Percentiles rank a stretch among this genome's conserved stretches.
Conservation (phyloP, 257 asterid genomes). For the Ajuga chamaepitys region DNA sequence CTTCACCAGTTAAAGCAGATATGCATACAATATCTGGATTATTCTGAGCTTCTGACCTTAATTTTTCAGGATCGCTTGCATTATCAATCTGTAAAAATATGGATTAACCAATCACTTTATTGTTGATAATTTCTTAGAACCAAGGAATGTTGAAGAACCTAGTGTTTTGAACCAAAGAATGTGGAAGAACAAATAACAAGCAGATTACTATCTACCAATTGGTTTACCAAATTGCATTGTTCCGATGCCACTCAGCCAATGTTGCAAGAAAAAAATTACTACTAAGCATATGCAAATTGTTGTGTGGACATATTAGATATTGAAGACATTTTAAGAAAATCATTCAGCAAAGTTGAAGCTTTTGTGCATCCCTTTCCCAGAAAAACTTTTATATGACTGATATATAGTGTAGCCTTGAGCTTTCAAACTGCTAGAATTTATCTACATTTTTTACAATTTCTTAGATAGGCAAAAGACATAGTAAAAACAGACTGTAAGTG, state of each 20-base stretch:
- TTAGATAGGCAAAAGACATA: background rate
- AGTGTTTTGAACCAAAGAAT: background rate
- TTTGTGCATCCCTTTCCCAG: constrained; percentile 4
- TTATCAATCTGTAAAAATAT: constrained; percentile 66
- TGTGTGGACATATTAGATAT: background rate
- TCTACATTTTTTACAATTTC: background rate
- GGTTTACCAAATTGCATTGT: background rate
- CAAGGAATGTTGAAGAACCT: too few species aligned
- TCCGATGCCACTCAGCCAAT: background rate
- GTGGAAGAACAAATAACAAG: background rate
- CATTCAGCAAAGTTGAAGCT: background rate
- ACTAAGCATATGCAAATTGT: background rate
- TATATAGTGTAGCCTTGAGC: background rate
- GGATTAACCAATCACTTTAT: constrained; percentile 12
- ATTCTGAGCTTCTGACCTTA: constrained; percentile 53
- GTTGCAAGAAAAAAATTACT: background rate
- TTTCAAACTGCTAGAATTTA: background rate
- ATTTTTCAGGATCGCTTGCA: constrained; percentile 54
- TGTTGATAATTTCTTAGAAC: too few species aligned
- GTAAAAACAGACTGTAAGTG: background rate
- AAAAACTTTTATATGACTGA: background rate
- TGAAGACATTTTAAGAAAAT: background rate
- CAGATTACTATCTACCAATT: background rate
- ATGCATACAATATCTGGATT: constrained; percentile 62
- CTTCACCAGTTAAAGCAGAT: constrained; percentile 96